Evolutionary conservation across 768 basidiomycete genomes (phyloP).

Genomic region (Pleurotus tuoliensis): DNA sequence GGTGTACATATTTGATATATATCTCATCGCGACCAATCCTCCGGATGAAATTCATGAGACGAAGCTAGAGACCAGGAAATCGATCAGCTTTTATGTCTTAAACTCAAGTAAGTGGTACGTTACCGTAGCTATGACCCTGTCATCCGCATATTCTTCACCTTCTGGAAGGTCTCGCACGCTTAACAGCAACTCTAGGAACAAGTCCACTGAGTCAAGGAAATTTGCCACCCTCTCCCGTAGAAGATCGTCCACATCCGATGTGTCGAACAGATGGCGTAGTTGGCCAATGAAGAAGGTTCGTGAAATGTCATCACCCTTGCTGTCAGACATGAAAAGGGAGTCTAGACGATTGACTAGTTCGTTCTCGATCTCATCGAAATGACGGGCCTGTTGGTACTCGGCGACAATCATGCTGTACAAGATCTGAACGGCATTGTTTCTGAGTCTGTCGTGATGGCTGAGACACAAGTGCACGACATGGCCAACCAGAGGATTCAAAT

Average conservation of each 20-base stretch:
- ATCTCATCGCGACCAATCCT: constrained; percentile 91
- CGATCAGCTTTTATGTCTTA: neutral
- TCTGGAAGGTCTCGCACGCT: constrained; percentile 87
- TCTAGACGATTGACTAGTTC: constrained; percentile 91
- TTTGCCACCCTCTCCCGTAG: constrained; percentile 72
- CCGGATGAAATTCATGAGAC: constrained; percentile 91
- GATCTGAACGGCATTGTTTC: constrained; percentile 88
- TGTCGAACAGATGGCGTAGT: constrained; percentile 85
- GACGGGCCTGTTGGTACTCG: constrained; percentile 79
- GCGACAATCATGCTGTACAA: constrained; percentile 95
- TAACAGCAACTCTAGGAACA: constrained; percentile 87
- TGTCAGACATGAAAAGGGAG: constrained; percentile 88
- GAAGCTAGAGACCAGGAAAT: constrained; percentile 43
- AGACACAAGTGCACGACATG: constrained; percentile 89
- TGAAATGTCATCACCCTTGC: constrained; percentile 86
- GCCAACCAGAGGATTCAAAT: constrained; percentile 80
- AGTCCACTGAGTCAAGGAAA: constrained; percentile 88
- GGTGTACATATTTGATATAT: constrained; percentile 94
- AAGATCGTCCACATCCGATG: constrained; percentile 73
- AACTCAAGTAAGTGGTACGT: constrained; percentile 10
- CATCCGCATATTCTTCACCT: constrained; percentile 91
- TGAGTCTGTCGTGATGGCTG: constrained; percentile 90
- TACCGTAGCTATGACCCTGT: constrained; percentile 89
- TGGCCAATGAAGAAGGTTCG: constrained; percentile 92
- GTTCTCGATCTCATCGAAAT: constrained; percentile 88